phyloP scores from a whole-genome alignment of 768 basidiomycete species.

The Scleroderma citrinum region DNA sequence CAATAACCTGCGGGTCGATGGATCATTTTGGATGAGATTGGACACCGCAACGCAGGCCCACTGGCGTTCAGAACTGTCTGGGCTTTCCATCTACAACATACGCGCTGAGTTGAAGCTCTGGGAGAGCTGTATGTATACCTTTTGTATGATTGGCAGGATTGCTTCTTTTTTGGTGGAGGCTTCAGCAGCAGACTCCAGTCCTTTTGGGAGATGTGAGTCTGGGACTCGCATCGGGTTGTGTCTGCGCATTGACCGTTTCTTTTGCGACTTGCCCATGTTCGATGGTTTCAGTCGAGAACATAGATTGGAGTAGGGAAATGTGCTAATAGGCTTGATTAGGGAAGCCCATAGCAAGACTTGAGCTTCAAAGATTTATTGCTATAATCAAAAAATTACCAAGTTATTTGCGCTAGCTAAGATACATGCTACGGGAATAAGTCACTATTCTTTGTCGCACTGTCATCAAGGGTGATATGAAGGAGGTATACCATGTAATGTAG shows the following conservation, averaged over 20 bases:
- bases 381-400: constrained; percentile 18
- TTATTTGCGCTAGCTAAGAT: constrained; percentile 19
- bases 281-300: too few species aligned
- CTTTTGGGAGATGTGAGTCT: constrained; percentile 83
- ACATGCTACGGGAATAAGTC: constrained; percentile 4
- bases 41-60: constrained; percentile 98
- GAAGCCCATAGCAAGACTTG: too few species aligned
- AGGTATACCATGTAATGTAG: constrained; percentile 14
- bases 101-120: not conserved
- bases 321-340: too few species aligned
- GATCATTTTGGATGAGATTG: constrained; percentile 91
- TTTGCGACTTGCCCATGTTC: constrained; percentile 89
- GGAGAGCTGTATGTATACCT: constrained; percentile 42
- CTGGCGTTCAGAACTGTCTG: constrained; percentile 76
- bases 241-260: constrained; percentile 75
- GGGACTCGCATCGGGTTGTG: constrained; percentile 95
- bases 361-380: too few species aligned
- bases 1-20: constrained; percentile 81
- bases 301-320: too few species aligned
- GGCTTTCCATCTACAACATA: constrained; percentile 57
- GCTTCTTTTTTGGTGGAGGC: constrained; percentile 72
- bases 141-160: constrained; percentile 85
- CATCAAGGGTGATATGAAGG: constrained; percentile 26
- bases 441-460: not conserved
- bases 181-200: constrained; percentile 67